These are phyloP conservation scores for Xylariales sp. DNA, from an alignment of 2,329 filamentous ascomycete genomes.

Conservation along the genomic window DNA sequence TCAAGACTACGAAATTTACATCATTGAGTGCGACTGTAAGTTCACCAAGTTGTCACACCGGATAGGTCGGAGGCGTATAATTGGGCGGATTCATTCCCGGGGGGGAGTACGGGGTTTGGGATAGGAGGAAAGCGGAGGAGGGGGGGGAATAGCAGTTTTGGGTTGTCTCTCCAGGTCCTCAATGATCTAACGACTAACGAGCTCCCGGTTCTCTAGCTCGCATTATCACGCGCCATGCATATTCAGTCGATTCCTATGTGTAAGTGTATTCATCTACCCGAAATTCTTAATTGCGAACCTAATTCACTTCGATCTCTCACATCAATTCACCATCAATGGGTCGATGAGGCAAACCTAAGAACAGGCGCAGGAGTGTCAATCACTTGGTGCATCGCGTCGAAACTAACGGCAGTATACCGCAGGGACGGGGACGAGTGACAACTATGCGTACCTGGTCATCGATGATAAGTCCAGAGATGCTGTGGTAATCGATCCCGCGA, in stretches of 20 bases:
- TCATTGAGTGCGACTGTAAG: conserved; percentile 49
- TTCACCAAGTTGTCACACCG: conserved; percentile 25
- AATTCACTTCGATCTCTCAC: background rate
- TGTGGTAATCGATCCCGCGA: conserved; percentile 82
- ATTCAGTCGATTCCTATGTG: conserved; percentile 91
- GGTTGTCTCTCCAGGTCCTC: conserved; percentile 23
- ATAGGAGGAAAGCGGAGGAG: background rate
- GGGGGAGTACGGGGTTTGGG: background rate
- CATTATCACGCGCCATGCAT: conserved; percentile 73
- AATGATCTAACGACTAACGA: conserved; percentile 24
- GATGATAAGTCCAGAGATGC: conserved; percentile 83
- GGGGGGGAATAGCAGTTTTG: conserved; percentile 10
- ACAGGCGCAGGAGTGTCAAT: background rate
- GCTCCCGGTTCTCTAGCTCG: conserved; percentile 45
- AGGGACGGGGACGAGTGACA: conserved; percentile 84
- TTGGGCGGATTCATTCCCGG: background rate
- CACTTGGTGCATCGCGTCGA: background rate
- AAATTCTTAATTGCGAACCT: conserved; percentile 27
- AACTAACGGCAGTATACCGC: conserved; percentile 20
- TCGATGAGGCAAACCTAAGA: background rate
- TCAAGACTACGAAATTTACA: conserved; percentile 48
- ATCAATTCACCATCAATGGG: background rate
- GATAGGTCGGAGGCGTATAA: conserved; percentile 16
- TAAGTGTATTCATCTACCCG: conserved; percentile 58
- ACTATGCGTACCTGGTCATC: conserved; percentile 86